Base-by-base conservation (phyloP, 257 asterid genomes). In the Petrea volubilis region DNA sequence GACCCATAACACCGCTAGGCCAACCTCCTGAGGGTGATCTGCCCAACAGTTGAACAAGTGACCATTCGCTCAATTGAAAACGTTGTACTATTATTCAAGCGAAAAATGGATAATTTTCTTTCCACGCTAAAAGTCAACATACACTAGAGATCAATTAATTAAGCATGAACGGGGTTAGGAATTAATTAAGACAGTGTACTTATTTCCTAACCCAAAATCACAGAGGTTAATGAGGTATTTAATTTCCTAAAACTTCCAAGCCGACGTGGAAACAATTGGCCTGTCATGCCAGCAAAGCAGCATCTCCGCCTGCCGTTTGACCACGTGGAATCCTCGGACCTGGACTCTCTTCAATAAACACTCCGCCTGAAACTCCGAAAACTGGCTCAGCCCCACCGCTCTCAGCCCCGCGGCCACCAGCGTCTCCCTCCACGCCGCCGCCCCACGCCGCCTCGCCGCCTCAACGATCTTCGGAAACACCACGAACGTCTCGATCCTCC, bases 251-350 rank as follows among this genome's bases (percentile, higher is more conserved):
- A 38, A 83, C 82, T 86, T 78, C 96, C 96, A 90, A 4, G 90
- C 90, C 47, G 96, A 90, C 72, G 88, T 84, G 81, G 95, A 85
- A 41, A 81, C 90, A 0, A 90, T 79, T 15, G 87, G 87, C 83
- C 90, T 74, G 29, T 83, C 85, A 13, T 88, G 88, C 96, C 96
- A 90, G 78, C 95, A 90, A 55, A 90, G 96, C 87, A 86, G 70
- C 93, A 88, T 78, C 88, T 90, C 96, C 3, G 84, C 91, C 72
- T 86, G 91, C 5, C 78, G 80, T 55, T 86, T 88, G 6, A 72
- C 85, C 60, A 88, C 88, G 76, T 84, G 93, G 88, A 90, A 88
- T 20, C 96, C 96, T 59, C 89, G 74, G 1, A 80, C 88, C 25
- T 84, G 86, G 2, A 80, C 73, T 61, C 82, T 81, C 77, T 88